phyloP scores from a whole-genome alignment of 768 basidiomycete species.

The Lyophyllum semitale region DNA sequence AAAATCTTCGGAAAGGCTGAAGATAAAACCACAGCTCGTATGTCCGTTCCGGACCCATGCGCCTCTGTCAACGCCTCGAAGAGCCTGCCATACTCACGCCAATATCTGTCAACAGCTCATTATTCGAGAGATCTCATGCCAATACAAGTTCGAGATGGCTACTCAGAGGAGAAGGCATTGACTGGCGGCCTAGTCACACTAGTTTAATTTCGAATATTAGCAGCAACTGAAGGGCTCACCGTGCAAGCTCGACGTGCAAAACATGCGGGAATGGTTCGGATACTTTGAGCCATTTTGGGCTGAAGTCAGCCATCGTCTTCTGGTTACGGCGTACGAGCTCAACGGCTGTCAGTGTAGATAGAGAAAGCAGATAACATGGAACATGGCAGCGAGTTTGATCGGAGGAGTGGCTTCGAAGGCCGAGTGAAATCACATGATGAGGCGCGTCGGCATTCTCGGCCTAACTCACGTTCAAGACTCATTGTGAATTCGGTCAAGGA shows the following conservation, averaged over 20 bases:
- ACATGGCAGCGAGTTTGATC: too few species aligned
- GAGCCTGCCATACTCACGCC: constrained; percentile 64
- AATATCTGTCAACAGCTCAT: constrained; percentile 51
- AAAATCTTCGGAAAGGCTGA: constrained; percentile 74
- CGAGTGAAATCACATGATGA: too few species aligned
- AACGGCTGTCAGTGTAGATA: too few species aligned
- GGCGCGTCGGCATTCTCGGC: too few species aligned
- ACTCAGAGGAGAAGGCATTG: constrained; percentile 65
- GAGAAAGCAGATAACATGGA: too few species aligned
- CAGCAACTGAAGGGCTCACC: constrained; percentile 28
- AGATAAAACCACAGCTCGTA: constrained; percentile 74
- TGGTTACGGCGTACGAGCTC: too few species aligned
- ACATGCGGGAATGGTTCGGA: constrained; percentile 48
- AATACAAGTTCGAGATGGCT: background rate
- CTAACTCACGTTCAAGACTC: too few species aligned
- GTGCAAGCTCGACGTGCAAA: constrained; percentile 44
- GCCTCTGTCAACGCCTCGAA: constrained; percentile 58
- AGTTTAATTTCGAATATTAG: background rate
- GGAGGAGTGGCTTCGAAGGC: too few species aligned
- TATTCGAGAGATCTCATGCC: background rate
- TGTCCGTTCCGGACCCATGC: constrained; percentile 37
- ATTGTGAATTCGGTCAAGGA: too few species aligned
- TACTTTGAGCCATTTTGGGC: constrained; percentile 45
- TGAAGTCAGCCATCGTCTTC: constrained; percentile 18
- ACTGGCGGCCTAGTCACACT: constrained; percentile 50